phyloP scores from a whole-genome alignment of 768 basidiomycete species.

The Coprinopsis strossmayeri region DNA sequence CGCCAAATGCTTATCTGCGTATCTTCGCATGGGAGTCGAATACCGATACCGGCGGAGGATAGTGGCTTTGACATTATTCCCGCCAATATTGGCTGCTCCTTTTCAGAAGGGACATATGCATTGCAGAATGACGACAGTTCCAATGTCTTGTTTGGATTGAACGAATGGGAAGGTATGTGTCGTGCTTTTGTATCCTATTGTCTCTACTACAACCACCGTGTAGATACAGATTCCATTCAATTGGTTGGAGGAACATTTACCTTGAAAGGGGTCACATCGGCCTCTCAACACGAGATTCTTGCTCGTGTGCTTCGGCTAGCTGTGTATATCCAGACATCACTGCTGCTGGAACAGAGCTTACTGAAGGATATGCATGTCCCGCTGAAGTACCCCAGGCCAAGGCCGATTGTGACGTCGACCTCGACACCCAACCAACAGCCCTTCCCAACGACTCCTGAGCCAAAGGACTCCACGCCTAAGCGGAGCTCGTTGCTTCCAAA shows the following conservation, averaged over 20 bases:
- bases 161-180: conserved; percentile 41
- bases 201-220: background rate
- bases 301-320: conserved; percentile 43
- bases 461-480: conserved; percentile 12
- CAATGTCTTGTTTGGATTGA: conserved; percentile 41
- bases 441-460: background rate
- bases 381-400: conserved; percentile 33
- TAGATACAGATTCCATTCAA: conserved; percentile 10
- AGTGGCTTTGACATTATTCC: conserved; percentile 33
- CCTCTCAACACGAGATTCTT: conserved; percentile 36
- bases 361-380: conserved; percentile 44
- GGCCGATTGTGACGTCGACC: conserved; percentile 19
- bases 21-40: conserved; percentile 28
- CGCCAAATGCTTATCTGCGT: conserved; percentile 51
- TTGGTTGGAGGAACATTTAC: conserved; percentile 61
- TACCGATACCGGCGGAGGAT: conserved; percentile 28
- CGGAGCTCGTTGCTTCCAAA: conserved; percentile 30
- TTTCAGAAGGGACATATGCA: conserved; percentile 32
- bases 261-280: conserved; percentile 39
- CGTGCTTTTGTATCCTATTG: conserved; percentile 1
- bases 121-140: conserved; percentile 28
- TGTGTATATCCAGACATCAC: conserved; percentile 49
- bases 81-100: conserved; percentile 36
- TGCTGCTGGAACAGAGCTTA: conserved; percentile 56
- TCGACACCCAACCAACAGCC: conserved; percentile 16